Base-by-base conservation (phyloP, 1,284 basidiomycete genomes). In the Phylloporus sp. region DNA sequence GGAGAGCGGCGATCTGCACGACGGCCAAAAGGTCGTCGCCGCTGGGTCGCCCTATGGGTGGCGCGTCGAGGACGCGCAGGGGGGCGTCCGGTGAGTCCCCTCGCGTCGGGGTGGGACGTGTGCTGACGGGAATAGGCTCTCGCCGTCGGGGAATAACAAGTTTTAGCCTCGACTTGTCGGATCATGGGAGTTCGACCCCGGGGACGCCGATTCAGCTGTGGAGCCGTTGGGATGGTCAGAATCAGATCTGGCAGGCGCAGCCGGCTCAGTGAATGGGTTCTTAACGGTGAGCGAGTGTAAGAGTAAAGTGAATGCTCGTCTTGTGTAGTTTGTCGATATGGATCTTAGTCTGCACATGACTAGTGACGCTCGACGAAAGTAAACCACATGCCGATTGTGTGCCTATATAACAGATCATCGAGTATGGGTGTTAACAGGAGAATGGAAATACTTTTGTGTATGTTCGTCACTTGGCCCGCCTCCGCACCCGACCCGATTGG, bases 31-130 rank as follows among this genome's bases (percentile, higher is more conserved):
- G 19, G 71, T 87, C 19, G 72, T 84, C 4, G 83, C 76, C 5
- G 70, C 74, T 11, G 66, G 75, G 0, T 75, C 76, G 1, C 81
- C 82, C 2, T 84, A 82, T 64, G 68, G 74, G 29, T 87, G 86
- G 86, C 74, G 81, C 63, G 81, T 86, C 69, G 69, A 76, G 39
- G 76, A 84, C 70, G 60, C 77, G 71, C 49, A 5, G 2, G 67
- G 73, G 0, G 69, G 70, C 0, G 67, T 79, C 37, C 73, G 78
- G 76, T 79, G 5, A 11, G 68, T 60, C 11, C 15, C 41, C 11
- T 20, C 11, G 10, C 2, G 5, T 41, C 37, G 37, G 25, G 56
- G 27, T 20, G 27, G 4, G 5, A 23, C 5, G 56, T 32, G n/a
- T 57, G 32, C 41, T 39, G 39, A 15, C 10, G 57, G 4, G 3